Evolutionary conservation across 208 protist genomes (phyloP), one percentile per base, ranked within the genome.

Genomic region (Vickermania ingenoplastis): DNA sequence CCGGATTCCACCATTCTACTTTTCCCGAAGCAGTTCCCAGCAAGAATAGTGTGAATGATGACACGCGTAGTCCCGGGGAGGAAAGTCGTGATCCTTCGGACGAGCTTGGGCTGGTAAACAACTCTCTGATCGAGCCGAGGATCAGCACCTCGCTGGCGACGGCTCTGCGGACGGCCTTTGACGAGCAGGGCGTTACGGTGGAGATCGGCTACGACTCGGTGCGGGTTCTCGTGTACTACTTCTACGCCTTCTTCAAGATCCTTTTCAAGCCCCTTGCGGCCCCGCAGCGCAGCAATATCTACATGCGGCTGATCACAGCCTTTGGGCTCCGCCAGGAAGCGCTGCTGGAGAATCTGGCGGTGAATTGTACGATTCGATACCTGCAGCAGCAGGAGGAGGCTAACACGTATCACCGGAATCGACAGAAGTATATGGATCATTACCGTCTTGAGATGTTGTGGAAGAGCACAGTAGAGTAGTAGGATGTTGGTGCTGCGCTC

Each of bases 241-340:
- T 76, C 31, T 76, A 67, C 49, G 41, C 56, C 1, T 53, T 56
- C 11, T 71, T 67, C 52, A 67, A 70, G 48, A 0, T 63, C 7
- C 25, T 76, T 1, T 45, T 76, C 17, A 76, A 67, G 31, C 65
- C 70, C 0, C 28, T 76, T 0, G 65, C 70, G 0, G 61, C 0
- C 13, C 60, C 59, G 11, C 63, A 76, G 60, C 57, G 70, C 1
- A 62, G 14, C 2, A 76, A 76, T 49, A 57, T 76, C 1, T 71
- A 65, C 59, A n/a, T 26, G 1, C 70, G 70, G 2, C 50, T 76
- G 41, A 53, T 49, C 41, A 76, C 21, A 7, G 65, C 56, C 1
- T 76, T 76, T 72, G 70, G 70, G 3, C 53, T 76, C 11, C 65
- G 63, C 27, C 53, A 57, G 14, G 28, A 64, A 4, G 61, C 58